Conservation (phyloP, 495 filamentous ascomycete genomes). For the Clohesyomyces aquaticus region DNA sequence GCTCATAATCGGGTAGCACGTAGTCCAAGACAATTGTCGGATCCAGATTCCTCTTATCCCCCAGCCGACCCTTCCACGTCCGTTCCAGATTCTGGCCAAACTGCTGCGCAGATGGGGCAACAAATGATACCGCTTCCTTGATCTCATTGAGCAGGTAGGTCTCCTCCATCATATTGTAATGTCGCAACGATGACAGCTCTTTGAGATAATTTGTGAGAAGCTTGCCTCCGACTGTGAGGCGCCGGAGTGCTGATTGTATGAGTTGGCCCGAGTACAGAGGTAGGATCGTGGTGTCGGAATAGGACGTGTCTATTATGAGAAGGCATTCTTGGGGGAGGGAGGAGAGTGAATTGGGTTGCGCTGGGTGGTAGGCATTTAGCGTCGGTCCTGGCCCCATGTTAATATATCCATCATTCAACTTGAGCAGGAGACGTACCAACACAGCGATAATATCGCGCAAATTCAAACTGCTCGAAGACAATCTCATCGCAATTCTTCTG, state of each 20-base stretch:
- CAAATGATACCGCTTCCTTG: slow-evolving; percentile 87
- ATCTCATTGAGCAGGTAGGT: slow-evolving; percentile 91
- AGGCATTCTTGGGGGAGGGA: slow-evolving; percentile 74
- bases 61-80: slow-evolving; percentile 76
- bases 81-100: slow-evolving; percentile 80
- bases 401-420: slow-evolving; percentile 9
- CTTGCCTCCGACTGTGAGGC: slow-evolving; percentile 91
- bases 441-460: slow-evolving; percentile 78
- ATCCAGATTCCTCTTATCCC: slow-evolving; percentile 55
- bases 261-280: slow-evolving; percentile 81
- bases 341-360: slow-evolving; percentile 60
- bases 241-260: slow-evolving; percentile 77
- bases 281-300: slow-evolving; percentile 91
- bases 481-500: slow-evolving; percentile 94
- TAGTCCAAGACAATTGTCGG: slow-evolving; percentile 79
- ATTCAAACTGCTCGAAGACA: slow-evolving; percentile 97
- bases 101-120: slow-evolving; percentile 61
- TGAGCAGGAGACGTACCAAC: slow-evolving; percentile 59
- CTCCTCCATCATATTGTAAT: slow-evolving; percentile 94
- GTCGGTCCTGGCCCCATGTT: slow-evolving; percentile 57
- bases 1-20: slow-evolving; percentile 89
- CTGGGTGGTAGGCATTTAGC: slow-evolving; percentile 85
- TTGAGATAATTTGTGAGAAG: slow-evolving; percentile 94
- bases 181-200: slow-evolving; percentile 82
- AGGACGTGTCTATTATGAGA: slow-evolving; percentile 86